Evolutionary conservation across 805 yeast genomes (phyloP).

Genomic region (Barnettozyma siamensis): DNA sequence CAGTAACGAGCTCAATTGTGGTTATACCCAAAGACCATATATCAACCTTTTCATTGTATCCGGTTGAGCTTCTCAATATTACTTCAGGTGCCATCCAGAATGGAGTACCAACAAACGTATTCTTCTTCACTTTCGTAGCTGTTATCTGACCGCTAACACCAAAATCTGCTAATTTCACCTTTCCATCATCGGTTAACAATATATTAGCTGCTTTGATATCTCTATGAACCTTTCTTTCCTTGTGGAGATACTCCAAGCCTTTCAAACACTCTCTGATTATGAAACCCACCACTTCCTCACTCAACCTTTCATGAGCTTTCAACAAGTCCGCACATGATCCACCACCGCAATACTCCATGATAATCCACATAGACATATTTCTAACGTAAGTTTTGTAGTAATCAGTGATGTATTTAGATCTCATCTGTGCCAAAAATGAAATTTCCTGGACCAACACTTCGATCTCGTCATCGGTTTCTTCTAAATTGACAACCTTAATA

Average conservation of each 20-base stretch:
- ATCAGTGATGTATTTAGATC: slow-evolving; percentile 56
- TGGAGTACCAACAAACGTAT: slow-evolving; percentile 92
- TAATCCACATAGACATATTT: slow-evolving; percentile 74
- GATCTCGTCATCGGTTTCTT: slow-evolving; percentile 72
- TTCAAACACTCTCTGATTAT: slow-evolving; percentile 57
- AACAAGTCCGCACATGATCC: slow-evolving; percentile 83
- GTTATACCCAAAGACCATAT: slow-evolving; percentile 97
- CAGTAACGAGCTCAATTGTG: slow-evolving; percentile 75
- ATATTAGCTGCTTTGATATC: slow-evolving; percentile 91
- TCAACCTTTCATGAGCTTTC: slow-evolving; percentile 44
- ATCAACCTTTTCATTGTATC: slow-evolving; percentile 83
- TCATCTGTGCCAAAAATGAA: slow-evolving; percentile 60
- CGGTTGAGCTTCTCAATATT: slow-evolving; percentile 45
- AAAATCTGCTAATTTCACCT: slow-evolving; percentile 82
- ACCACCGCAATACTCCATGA: slow-evolving; percentile 94
- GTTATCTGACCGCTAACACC: slow-evolving; percentile 85
- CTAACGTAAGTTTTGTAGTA: slow-evolving; percentile 58
- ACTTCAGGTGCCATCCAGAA: slow-evolving; percentile 99
- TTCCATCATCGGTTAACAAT: slow-evolving; percentile 61
- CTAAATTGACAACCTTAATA: slow-evolving; percentile 79
- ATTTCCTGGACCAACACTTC: slow-evolving; percentile 71
- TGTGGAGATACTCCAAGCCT: slow-evolving; percentile 76
- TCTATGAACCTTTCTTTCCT: slow-evolving; percentile 73
- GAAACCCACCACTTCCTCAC: slow-evolving; percentile 55
- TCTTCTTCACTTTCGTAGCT: slow-evolving; percentile 54